A percentile compares a stretch with the other conserved stretches of the same genome.
Conservation (phyloP, 1,284 basidiomycete species). For the Sparassis latifolia region DNA sequence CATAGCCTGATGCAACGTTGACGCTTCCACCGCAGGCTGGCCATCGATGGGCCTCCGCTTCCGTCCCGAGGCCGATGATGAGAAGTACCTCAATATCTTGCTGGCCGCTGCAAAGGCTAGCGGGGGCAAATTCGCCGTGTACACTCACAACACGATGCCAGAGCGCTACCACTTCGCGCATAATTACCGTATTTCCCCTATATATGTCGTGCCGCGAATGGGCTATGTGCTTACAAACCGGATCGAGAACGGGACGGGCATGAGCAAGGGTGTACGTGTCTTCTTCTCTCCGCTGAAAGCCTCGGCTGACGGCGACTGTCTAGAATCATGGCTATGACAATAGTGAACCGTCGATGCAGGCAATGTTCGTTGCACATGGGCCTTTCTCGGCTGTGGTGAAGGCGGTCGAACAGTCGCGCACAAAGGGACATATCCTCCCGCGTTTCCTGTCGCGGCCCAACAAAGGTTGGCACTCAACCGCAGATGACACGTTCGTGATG, state of each 20-base stretch:
- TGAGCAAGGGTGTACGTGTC: constrained; percentile 69
- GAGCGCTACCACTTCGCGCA: constrained; percentile 69
- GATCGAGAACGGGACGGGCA: constrained; percentile 52
- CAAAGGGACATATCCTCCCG: constrained; percentile 14
- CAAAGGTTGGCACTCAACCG: constrained; percentile 61
- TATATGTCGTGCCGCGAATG: constrained; percentile 79
- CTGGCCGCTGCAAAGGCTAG: constrained; percentile 40
- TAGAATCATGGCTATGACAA: constrained; percentile 87
- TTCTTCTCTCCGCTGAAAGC: not conserved
- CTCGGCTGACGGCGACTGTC: not conserved
- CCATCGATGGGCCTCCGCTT: constrained; percentile 83
- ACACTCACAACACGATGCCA: constrained; percentile 78
- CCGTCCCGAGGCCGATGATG: constrained; percentile 45
- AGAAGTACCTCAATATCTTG: constrained; percentile 50
- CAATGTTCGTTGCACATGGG: constrained; percentile 86
- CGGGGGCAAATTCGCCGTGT: constrained; percentile 70
- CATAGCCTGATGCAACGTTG: not conserved
- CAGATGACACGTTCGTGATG: constrained; percentile 64
- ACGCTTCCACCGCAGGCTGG: constrained; percentile 49
- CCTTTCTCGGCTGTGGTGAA: constrained; percentile 73
- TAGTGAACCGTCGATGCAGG: constrained; percentile 69
- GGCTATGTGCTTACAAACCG: constrained; percentile 68
- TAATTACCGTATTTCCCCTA: constrained; percentile 74
- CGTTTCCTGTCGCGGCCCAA: constrained; percentile 30
- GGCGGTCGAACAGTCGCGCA: constrained; percentile 34